phyloP scores from a whole-genome alignment of 129 eudicot genomes.

The Arctium minus region DNA sequence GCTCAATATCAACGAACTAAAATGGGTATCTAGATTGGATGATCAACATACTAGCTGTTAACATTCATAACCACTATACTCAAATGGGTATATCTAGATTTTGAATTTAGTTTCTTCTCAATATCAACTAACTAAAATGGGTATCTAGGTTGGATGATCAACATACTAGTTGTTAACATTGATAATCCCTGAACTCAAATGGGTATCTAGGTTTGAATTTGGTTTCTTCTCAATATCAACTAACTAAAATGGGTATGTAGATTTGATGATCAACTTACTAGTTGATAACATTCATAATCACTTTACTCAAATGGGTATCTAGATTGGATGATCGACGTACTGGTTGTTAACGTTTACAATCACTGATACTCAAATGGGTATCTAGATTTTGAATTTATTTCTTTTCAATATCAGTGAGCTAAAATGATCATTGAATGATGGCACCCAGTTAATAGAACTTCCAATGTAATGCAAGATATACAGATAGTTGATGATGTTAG shows the following conservation, averaged over 20 bases:
- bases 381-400: not conserved
- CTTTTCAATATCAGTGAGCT: not conserved
- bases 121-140: not conserved
- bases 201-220: not conserved
- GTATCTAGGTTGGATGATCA: not conserved
- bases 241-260: not conserved
- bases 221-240: not conserved
- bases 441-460: not conserved
- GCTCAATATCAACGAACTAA: not conserved
- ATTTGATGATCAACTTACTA: not conserved
- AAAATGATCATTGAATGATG: not conserved
- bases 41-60: not conserved
- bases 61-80: not conserved
- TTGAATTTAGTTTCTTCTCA: not conserved
- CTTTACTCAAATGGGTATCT: not conserved
- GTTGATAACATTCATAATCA: not conserved
- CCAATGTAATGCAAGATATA: not conserved
- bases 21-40: not conserved
- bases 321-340: not conserved
- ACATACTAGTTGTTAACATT: not conserved
- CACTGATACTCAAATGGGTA: not conserved
- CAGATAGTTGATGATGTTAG: not conserved
- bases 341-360: not conserved
- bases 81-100: not conserved
- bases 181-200: not conserved